Conservation (phyloP, 768 basidiomycete genomes). For the Lactarius vividus region DNA sequence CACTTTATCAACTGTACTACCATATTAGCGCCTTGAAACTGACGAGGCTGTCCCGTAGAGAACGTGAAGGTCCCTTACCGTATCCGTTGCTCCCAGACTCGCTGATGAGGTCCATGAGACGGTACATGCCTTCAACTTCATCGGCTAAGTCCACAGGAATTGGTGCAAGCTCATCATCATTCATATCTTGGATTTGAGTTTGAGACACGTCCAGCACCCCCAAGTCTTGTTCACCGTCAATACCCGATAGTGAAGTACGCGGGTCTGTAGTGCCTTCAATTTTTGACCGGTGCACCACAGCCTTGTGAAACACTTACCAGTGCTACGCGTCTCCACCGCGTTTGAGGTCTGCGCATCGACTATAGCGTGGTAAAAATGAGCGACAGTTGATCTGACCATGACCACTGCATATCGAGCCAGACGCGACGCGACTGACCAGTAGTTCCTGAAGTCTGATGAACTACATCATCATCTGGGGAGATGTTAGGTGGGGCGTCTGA, state of each 20-base stretch:
- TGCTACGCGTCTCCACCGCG: background rate
- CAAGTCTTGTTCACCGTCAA: background rate
- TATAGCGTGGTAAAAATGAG: background rate
- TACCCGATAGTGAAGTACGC: background rate
- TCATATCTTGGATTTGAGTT: background rate
- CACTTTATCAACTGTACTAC: constrained; percentile 52
- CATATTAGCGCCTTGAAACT: background rate
- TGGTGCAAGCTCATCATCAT: background rate
- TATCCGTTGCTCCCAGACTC: constrained; percentile 50
- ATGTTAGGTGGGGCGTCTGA: background rate
- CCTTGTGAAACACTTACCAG: background rate
- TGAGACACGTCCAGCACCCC: background rate
- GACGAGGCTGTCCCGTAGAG: background rate
- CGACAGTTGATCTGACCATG: background rate
- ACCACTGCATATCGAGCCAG: background rate
- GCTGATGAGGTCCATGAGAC: constrained; percentile 36
- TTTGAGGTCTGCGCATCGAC: background rate
- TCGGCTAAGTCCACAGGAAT: background rate
- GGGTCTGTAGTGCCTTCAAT: background rate
- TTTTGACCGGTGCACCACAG: background rate
- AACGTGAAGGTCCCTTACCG: constrained; percentile 36
- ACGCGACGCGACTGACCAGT: background rate
- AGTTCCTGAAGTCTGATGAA: background rate
- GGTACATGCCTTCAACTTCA: constrained; percentile 1
- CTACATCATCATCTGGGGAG: background rate